These are phyloP conservation scores for Pilaira anomala DNA, from an alignment of 192 early-diverging fungal species.

Conservation along the genomic window DNA sequence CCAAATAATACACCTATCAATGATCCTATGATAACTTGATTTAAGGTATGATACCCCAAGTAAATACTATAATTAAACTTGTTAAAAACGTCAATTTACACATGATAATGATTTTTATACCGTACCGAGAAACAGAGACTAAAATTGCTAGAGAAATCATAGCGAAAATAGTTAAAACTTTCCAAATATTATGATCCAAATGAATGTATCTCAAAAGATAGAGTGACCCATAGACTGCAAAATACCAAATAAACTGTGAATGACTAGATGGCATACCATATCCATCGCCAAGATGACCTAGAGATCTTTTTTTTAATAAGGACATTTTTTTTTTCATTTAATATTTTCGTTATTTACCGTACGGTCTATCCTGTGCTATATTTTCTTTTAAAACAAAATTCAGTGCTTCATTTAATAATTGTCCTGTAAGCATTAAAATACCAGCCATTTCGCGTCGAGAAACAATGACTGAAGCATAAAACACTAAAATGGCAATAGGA, in stretches of 20 bases:
- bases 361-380: constrained; percentile 63
- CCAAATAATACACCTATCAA: constrained; percentile 56
- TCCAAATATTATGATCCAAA: constrained; percentile 24
- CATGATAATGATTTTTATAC: background rate
- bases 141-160: constrained; percentile 22
- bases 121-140: constrained; percentile 32
- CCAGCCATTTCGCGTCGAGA: constrained; percentile 58
- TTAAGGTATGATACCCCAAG: constrained; percentile 67
- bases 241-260: constrained; percentile 78
- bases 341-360: constrained; percentile 41
- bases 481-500: constrained; percentile 65
- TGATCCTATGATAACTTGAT: constrained; percentile 69
- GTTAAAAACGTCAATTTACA: background rate
- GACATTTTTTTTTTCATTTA: background rate
- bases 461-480: constrained; percentile 62
- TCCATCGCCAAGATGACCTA: constrained; percentile 65
- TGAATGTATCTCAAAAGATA: constrained; percentile 42
- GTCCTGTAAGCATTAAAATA: constrained; percentile 63
- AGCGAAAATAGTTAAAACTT: constrained; percentile 12
- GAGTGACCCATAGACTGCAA: constrained; percentile 56
- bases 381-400: constrained; percentile 60
- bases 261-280: constrained; percentile 89
- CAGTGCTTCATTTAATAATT: constrained; percentile 64
- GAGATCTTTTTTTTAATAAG: background rate
- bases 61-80: constrained; percentile 49